Percentiles rank a stretch among this genome's conserved stretches.
These are phyloP conservation scores for Ceratocystis harringtonii DNA, from an alignment of 2,329 filamentous ascomycete genomes.

Conservation along the genomic window DNA sequence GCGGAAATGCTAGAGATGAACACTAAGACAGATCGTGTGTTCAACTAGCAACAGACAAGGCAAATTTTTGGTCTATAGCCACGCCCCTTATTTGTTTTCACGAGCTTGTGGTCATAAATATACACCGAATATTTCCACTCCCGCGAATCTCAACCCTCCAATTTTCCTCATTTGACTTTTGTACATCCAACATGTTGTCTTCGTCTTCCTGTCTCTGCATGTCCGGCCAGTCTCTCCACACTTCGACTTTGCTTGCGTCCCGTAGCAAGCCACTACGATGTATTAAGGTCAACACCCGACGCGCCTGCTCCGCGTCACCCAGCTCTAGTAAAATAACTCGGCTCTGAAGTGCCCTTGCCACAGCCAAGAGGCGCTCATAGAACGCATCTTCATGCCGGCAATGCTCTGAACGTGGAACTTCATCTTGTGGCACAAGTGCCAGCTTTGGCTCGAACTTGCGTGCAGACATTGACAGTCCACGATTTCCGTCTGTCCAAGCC, in stretches of 20 bases:
- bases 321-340: constrained; percentile 54
- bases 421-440: constrained; percentile 50
- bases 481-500: constrained; percentile 26
- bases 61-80: too few relatives aligned
- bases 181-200: background rate
- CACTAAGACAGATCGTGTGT: constrained; percentile 21
- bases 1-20: constrained; percentile 59
- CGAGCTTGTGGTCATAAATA: constrained; percentile 12
- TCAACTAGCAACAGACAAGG: background rate
- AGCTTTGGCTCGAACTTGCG: constrained; percentile 65
- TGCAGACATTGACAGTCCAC: constrained; percentile 53
- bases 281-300: constrained; percentile 34
- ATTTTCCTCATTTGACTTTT: background rate
- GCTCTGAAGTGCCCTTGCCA: constrained; percentile 36
- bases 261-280: constrained; percentile 20
- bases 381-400: constrained; percentile 41
- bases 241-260: constrained; percentile 33
- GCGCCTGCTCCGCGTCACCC: constrained; percentile 52
- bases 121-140: constrained; percentile 15
- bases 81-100: background rate
- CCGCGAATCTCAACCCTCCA: constrained; percentile 10
- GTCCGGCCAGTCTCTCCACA: constrained; percentile 58
- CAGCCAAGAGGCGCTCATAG: constrained; percentile 48
- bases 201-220: constrained; percentile 2
- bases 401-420: constrained; percentile 22